Evolutionary conservation across 371 early-diverging fungal genomes (phyloP).

Genomic region (Rhizopus delemar): DNA sequence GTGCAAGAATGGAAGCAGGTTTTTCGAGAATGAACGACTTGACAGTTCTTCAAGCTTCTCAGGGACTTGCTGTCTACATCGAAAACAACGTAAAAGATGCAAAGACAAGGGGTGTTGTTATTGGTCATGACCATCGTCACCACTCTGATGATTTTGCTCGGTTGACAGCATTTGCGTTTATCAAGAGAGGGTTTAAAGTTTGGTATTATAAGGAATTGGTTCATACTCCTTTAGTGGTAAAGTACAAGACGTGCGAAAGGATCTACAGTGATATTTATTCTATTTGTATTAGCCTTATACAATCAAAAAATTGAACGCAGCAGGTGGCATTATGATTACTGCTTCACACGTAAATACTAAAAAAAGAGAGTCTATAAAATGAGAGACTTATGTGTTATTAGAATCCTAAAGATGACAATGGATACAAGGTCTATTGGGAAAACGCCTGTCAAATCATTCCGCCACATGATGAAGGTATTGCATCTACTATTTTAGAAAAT

Average conservation of each 20-base stretch:
- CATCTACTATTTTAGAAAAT: constrained; percentile 70
- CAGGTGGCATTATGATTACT: constrained; percentile 96
- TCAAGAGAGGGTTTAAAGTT: constrained; percentile 81
- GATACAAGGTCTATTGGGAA: constrained; percentile 95
- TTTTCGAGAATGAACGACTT: constrained; percentile 93
- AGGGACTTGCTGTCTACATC: constrained; percentile 68
- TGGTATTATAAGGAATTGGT: constrained; percentile 76
- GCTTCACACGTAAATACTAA: constrained; percentile 78
- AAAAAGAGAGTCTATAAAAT: not conserved
- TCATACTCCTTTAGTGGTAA: constrained; percentile 87
- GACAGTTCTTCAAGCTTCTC: constrained; percentile 89
- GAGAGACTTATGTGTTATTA: constrained; percentile 4
- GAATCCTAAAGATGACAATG: constrained; percentile 98
- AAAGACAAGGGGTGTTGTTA: constrained; percentile 77
- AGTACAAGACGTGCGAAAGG: not conserved
- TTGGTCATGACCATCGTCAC: constrained; percentile 95
- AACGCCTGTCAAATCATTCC: constrained; percentile 94
- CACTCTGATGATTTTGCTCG: constrained; percentile 84
- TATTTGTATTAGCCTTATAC: constrained; percentile 68
- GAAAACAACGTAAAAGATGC: constrained; percentile 58
- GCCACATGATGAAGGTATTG: constrained; percentile 86
- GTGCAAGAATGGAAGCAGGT: constrained; percentile 95
- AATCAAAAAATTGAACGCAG: constrained; percentile 72
- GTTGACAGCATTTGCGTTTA: constrained; percentile 84
- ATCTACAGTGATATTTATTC: not conserved